These are phyloP conservation scores for Lophiostoma macrostomum DNA, from an alignment of 495 filamentous ascomycete species.

Conservation along the genomic window DNA sequence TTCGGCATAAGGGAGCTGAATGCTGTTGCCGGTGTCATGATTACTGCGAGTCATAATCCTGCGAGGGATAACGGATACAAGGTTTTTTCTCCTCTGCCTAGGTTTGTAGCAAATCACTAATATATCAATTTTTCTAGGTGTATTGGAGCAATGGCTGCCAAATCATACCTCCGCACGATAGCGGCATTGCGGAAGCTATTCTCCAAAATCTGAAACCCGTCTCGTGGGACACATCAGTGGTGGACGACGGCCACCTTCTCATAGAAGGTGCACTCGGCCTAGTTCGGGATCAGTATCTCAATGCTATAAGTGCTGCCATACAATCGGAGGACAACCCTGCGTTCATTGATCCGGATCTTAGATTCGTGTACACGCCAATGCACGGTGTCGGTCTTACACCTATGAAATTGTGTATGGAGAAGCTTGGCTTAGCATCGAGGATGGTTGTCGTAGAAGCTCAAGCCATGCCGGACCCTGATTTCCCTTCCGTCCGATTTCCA, in stretches of 20 bases:
- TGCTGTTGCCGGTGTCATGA: conserved; percentile 67
- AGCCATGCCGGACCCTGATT: conserved; percentile 61
- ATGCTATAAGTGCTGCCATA: conserved; percentile 27
- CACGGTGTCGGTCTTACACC: conserved; percentile 60
- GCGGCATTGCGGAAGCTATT: conserved; percentile 59
- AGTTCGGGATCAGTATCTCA: conserved; percentile 33
- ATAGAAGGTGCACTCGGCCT: conserved; percentile 43
- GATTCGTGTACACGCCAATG: conserved; percentile 67
- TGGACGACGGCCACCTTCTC: conserved; percentile 44
- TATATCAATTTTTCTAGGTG: no score
- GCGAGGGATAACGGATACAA: conserved; percentile 72
- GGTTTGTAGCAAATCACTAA: no score
- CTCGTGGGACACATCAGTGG: conserved; percentile 49
- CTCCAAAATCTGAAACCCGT: conserved; percentile 54
- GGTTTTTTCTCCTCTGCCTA: no score
- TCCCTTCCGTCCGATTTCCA: conserved; percentile 67
- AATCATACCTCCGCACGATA: conserved; percentile 65
- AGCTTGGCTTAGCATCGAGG: conserved; percentile 44
- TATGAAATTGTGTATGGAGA: conserved; percentile 48
- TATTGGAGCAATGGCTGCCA: conserved; percentile 70
- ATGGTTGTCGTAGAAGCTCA: conserved; percentile 41
- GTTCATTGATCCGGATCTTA: conserved; percentile 15
- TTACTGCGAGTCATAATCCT: conserved; percentile 72
- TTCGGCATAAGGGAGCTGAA: conserved; percentile 57
- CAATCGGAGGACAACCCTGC: conserved; percentile 4